These are phyloP conservation scores for Tetrapisispora namnaoensis DNA, from an alignment of 805 yeast genomes.

Conservation along the genomic window DNA sequence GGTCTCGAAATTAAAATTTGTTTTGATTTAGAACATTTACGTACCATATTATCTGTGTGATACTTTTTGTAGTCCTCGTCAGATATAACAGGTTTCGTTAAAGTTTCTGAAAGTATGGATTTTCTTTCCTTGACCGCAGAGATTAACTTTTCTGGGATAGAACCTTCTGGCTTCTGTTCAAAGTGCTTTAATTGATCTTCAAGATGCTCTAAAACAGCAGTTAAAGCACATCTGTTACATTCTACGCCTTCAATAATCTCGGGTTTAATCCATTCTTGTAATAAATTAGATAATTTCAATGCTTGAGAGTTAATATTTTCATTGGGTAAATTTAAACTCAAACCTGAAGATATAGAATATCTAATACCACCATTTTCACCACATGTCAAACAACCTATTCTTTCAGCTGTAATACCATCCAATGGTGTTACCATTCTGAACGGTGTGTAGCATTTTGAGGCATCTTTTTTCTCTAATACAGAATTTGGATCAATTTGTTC, in stretches of 20 bases:
- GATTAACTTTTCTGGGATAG: slow-evolving; percentile 25
- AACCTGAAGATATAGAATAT: slow-evolving; percentile 65
- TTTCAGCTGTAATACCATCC: slow-evolving; percentile 79
- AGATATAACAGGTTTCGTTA: slow-evolving; percentile 57
- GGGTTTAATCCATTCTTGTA: slow-evolving; percentile 61
- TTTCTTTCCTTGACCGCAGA: slow-evolving; percentile 37
- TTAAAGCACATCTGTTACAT: slow-evolving; percentile 84
- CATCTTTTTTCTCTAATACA: slow-evolving; percentile 18
- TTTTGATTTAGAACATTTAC: slow-evolving; percentile 72
- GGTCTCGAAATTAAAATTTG: slow-evolving; percentile 73
- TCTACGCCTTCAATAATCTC: slow-evolving; percentile 90
- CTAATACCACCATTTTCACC: slow-evolving; percentile 93
- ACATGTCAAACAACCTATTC: slow-evolving; percentile 84
- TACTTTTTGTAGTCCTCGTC: slow-evolving; percentile 70
- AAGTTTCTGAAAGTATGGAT: slow-evolving; percentile 39
- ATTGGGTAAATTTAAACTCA: slow-evolving; percentile 59
- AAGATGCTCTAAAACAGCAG: slow-evolving; percentile 46
- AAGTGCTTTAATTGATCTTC: slow-evolving; percentile 29
- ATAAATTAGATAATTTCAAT: slow-evolving; percentile 41
- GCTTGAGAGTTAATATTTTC: slow-evolving; percentile 32
- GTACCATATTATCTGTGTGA: slow-evolving; percentile 64
- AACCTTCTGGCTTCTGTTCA: slow-evolving; percentile 11
- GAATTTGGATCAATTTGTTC: slow-evolving; percentile 67
- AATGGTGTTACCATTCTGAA: slow-evolving; percentile 72
- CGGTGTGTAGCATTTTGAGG: slow-evolving; percentile 37